Conservation (phyloP, 352 stramenopile species). For the Aphanomyces cochlioides region DNA sequence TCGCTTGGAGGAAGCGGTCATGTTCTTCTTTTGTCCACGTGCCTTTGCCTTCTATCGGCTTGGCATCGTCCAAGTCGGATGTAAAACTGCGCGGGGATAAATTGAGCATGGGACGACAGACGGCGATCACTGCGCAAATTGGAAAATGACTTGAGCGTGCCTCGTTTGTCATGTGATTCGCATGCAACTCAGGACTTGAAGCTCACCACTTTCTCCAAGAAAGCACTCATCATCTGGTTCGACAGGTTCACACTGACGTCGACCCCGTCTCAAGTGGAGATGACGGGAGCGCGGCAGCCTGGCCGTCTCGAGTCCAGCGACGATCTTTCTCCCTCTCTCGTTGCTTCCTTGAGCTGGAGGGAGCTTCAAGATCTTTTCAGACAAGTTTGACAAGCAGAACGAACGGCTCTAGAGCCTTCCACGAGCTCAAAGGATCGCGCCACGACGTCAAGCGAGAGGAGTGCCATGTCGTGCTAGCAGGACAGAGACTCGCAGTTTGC, state of each 20-base stretch:
- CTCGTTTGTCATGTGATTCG: neutral
- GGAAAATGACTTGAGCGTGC: constrained; percentile 19
- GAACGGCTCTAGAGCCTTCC: too few species aligned
- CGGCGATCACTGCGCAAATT: constrained; percentile 4
- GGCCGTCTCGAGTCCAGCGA: neutral
- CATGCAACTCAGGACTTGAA: too few species aligned
- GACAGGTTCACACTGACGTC: neutral
- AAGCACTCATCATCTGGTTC: too few species aligned
- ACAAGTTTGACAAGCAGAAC: too few species aligned
- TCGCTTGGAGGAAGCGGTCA: constrained; percentile 79
- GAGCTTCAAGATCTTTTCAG: too few species aligned
- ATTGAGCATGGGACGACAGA: constrained; percentile 8
- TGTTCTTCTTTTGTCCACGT: constrained; percentile 42
- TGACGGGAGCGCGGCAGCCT: neutral
- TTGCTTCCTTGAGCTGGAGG: too few species aligned
- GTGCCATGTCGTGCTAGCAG: too few species aligned
- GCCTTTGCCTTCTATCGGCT: constrained; percentile 15
- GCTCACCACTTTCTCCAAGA: too few species aligned
- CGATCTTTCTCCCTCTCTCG: too few species aligned
- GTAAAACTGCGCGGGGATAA: constrained; percentile 13
- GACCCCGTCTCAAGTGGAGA: neutral
- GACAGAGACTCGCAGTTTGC: too few species aligned
- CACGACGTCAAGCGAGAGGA: too few species aligned
- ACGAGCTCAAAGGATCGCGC: too few species aligned
- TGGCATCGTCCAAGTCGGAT: neutral